Conservation (phyloP, 306 rosid genomes). For the Lithocarpus polystachyus region DNA sequence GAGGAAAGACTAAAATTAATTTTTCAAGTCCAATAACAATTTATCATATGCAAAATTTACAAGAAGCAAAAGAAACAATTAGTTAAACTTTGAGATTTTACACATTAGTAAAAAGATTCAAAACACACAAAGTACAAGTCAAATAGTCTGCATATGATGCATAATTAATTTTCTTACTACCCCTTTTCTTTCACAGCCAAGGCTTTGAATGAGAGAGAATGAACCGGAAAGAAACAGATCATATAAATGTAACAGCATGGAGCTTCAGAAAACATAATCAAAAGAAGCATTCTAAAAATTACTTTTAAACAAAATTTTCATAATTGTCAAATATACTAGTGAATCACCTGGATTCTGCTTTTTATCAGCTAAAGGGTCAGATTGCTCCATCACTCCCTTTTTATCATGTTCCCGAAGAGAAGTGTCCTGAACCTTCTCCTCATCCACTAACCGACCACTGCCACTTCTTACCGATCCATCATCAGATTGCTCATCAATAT, state of each 20-base stretch:
- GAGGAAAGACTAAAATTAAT: neutral
- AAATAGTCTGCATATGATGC: neutral
- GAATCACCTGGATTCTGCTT: conserved; percentile 42
- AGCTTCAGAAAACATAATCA: neutral
- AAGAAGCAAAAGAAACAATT: neutral
- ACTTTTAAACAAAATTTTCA: neutral
- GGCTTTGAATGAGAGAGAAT: neutral
- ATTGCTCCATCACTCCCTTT: conserved; percentile 22
- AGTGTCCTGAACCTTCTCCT: conserved; percentile 9
- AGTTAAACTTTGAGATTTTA: neutral
- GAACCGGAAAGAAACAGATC: neutral
- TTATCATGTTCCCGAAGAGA: conserved; percentile 1
- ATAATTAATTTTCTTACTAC: neutral
- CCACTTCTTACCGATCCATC: conserved; percentile 26
- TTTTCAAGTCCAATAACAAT: neutral
- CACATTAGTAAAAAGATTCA: neutral
- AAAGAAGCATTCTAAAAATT: neutral
- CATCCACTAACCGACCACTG: conserved; percentile 13
- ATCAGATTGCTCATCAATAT: conserved; percentile 20
- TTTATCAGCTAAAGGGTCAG: conserved; percentile 8
- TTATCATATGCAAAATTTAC: neutral
- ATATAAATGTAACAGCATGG: neutral
- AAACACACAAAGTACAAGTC: neutral
- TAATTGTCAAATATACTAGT: neutral
- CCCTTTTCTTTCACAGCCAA: neutral